Conservation (phyloP, 2,329 filamentous ascomycete genomes). For the Sclerotinia nivalis region DNA sequence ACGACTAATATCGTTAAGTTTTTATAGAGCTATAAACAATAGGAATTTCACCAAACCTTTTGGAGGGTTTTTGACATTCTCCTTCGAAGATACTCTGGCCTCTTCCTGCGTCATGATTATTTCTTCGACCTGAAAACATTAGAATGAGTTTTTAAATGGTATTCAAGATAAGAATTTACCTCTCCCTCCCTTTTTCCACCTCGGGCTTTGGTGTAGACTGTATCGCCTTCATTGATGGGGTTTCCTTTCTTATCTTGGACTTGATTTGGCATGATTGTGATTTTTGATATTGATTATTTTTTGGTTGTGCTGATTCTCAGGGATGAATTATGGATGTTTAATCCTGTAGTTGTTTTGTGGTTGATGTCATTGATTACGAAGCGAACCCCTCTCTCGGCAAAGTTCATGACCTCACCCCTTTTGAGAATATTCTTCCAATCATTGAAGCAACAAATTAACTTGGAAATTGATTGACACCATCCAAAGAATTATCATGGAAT, state of each 20-base stretch:
- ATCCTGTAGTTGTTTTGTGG: too few relatives aligned
- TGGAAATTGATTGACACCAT: too few relatives aligned
- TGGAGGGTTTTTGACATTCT: constrained; percentile 46
- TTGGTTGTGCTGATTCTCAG: neutral
- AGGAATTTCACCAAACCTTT: constrained; percentile 37
- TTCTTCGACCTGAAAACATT: constrained; percentile 41
- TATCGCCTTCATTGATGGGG: constrained; percentile 45
- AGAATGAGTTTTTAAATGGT: constrained; percentile 14
- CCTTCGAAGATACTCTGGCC: constrained; percentile 36
- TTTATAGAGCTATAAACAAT: neutral
- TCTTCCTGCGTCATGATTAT: constrained; percentile 43
- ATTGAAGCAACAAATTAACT: too few relatives aligned
- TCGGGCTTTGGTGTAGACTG: constrained; percentile 45
- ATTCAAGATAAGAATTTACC: constrained; percentile 29
- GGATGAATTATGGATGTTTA: neutral
- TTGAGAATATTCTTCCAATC: too few relatives aligned
- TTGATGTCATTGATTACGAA: too few relatives aligned
- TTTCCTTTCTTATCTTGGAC: constrained; percentile 43
- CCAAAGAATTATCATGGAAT: too few relatives aligned
- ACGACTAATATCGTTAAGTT: constrained; percentile 37
- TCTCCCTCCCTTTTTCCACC: constrained; percentile 46
- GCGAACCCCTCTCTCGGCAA: too few relatives aligned
- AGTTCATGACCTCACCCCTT: too few relatives aligned
- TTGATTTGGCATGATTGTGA: constrained; percentile 23
- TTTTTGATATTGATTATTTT: neutral